Conservation (phyloP, 148 eudicot species). For the Camellia lanceoleosa region DNA sequence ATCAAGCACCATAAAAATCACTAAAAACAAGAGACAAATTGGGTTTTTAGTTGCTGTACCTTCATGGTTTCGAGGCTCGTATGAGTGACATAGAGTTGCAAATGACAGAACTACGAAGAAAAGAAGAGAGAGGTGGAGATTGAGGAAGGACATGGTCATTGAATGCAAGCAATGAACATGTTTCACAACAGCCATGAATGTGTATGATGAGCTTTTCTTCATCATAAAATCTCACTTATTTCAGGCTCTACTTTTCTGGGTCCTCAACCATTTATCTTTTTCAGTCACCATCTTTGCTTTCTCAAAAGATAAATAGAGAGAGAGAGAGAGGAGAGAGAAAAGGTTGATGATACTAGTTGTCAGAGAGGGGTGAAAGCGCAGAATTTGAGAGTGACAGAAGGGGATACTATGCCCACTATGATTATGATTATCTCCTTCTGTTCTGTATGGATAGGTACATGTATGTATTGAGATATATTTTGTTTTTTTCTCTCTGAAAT, state of each 20-base stretch:
- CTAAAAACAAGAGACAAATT: neutral
- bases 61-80: conserved; percentile 76
- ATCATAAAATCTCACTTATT: neutral
- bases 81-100: conserved; percentile 37
- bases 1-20: neutral
- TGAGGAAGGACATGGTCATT: conserved; percentile 18
- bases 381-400: conserved; percentile 30
- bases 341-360: conserved; percentile 5
- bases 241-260: neutral
- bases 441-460: no score
- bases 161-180: conserved; percentile 11
- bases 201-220: neutral
- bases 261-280: neutral
- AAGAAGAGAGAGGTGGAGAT: conserved; percentile 15
- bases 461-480: no score
- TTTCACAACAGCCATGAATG: conserved; percentile 1
- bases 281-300: conserved; percentile 4
- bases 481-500: neutral
- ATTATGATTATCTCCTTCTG: neutral
- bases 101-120: conserved; percentile 22
- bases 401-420: neutral
- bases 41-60: conserved; percentile 30
- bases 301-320: neutral
- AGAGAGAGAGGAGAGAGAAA: conserved; percentile 1
- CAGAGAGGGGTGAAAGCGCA: conserved; percentile 25